Evolutionary conservation across 75 land plant genomes (phyloP).

Genomic region (Azolla pinnata): DNA sequence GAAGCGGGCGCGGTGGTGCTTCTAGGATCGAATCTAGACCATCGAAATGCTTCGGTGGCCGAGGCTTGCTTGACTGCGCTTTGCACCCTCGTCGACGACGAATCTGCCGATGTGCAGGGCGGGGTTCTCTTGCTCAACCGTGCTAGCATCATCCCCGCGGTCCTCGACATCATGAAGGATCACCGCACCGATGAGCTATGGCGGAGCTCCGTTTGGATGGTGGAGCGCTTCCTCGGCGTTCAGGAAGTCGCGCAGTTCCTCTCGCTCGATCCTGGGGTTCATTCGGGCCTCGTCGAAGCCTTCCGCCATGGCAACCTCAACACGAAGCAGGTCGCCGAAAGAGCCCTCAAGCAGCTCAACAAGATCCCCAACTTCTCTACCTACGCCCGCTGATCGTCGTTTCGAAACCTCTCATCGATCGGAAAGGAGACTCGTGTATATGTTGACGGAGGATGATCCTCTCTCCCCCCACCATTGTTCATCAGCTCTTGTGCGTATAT

Average conservation of each 20-base stretch:
- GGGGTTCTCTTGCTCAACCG: slow-evolving; percentile 38
- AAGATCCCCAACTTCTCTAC: slow-evolving; percentile 43
- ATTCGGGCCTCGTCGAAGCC: slow-evolving; percentile 39
- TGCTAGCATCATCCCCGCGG: slow-evolving; percentile 22
- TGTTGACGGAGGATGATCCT: too few relatives aligned
- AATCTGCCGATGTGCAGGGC: slow-evolving; percentile 40
- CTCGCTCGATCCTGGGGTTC: slow-evolving; percentile 36
- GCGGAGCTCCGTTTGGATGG: slow-evolving; percentile 50
- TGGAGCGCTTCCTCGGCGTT: slow-evolving; percentile 42
- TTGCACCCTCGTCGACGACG: slow-evolving; percentile 42
- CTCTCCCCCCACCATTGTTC: too few relatives aligned
- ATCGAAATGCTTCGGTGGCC: slow-evolving; percentile 39
- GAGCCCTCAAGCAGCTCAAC: slow-evolving; percentile 44
- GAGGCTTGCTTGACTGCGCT: slow-evolving; percentile 65
- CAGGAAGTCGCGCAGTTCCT: slow-evolving; percentile 28
- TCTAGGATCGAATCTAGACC: slow-evolving; percentile 38
- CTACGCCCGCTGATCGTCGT: slow-evolving; percentile 6
- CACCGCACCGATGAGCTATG: slow-evolving; percentile 43
- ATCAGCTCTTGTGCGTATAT: too few relatives aligned
- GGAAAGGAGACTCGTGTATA: too few relatives aligned
- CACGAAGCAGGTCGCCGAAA: slow-evolving; percentile 54
- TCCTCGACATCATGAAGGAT: slow-evolving; percentile 49
- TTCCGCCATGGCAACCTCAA: slow-evolving; percentile 42
- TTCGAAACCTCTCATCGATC: too few relatives aligned
- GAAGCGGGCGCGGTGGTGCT: slow-evolving; percentile 41